Evolutionary conservation across 2,329 filamentous ascomycete species (phyloP).

Genomic region (Cercospora sp.): DNA sequence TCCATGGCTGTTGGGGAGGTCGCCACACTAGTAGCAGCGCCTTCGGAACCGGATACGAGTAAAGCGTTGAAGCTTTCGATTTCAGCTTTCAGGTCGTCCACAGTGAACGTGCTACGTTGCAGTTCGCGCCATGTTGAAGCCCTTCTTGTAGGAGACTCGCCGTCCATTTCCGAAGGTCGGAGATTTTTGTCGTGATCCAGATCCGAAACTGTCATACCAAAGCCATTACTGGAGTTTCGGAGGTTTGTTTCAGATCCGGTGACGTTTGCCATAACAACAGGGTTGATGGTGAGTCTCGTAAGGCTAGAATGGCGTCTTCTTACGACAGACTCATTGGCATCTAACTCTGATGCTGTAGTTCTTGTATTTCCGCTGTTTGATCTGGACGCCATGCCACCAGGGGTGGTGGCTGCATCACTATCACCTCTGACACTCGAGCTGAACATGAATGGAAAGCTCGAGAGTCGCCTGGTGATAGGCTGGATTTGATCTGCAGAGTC

Average conservation of each 20-base stretch:
- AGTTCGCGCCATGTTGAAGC: slow-evolving; percentile 9
- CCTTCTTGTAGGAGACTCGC: slow-evolving; percentile 17
- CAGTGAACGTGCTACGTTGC: slow-evolving; percentile 10
- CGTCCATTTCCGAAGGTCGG: slow-evolving; percentile 16
- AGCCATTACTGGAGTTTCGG: background rate
- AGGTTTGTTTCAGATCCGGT: slow-evolving; percentile 1
- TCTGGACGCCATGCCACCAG: background rate
- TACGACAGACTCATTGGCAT: background rate
- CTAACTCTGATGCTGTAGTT: slow-evolving; percentile 7
- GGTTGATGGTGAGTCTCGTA: slow-evolving; percentile 2
- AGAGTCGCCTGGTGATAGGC: background rate
- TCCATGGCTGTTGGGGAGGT: background rate
- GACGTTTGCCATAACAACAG: slow-evolving; percentile 4
- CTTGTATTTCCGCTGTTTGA: slow-evolving; percentile 10
- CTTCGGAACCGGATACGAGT: background rate
- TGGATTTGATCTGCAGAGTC: slow-evolving; percentile 7
- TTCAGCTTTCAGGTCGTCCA: slow-evolving; percentile 4
- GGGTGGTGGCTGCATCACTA: background rate
- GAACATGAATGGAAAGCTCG: slow-evolving; percentile 13
- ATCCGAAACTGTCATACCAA: background rate
- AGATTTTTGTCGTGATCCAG: background rate
- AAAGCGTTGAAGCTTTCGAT: slow-evolving; percentile 1
- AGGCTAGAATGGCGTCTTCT: background rate
- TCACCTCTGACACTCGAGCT: background rate
- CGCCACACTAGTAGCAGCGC: background rate